Evolutionary conservation across 2,329 filamentous ascomycete species (phyloP).

Genomic region (Paecilomyces dactylethromorphus): DNA sequence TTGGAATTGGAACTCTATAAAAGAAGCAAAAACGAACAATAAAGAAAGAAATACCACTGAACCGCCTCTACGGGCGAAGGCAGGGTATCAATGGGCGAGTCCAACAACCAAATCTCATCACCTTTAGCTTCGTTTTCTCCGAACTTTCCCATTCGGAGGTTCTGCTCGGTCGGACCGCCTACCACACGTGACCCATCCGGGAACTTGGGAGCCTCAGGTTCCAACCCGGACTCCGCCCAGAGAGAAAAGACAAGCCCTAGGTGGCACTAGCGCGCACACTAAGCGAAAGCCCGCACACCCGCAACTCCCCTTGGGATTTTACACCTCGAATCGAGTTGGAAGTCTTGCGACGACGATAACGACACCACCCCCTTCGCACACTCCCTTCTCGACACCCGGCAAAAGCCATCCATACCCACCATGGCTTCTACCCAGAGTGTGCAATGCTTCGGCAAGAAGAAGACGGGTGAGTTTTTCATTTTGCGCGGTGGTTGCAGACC

Average conservation of each 20-base stretch:
- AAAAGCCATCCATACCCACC: conserved; percentile 43
- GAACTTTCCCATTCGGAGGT: not conserved
- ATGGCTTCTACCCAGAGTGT: conserved; percentile 76
- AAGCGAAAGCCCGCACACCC: conserved; percentile 38
- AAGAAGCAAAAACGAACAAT: not conserved
- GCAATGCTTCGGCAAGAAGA: conserved; percentile 99
- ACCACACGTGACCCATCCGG: conserved; percentile 20
- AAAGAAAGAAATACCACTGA: not conserved
- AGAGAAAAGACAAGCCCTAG: conserved; percentile 23
- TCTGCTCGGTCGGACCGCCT: not conserved
- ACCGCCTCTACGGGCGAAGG: conserved; percentile 1
- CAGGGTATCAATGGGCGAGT: not conserved
- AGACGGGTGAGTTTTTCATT: conserved; percentile 50
- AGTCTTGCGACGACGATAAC: conserved; percentile 23
- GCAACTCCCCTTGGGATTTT: conserved; percentile 15
- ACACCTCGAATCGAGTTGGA: conserved; percentile 20
- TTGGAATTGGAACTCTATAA: not conserved
- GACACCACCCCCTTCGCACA: conserved; percentile 26
- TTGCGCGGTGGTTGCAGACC: conserved; percentile 4
- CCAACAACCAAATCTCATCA: not conserved
- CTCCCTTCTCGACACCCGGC: conserved; percentile 30
- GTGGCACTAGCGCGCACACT: conserved; percentile 23
- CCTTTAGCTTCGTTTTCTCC: not conserved
- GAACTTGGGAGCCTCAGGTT: not conserved
- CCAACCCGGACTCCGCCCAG: not conserved